Evolutionary conservation across 2,329 filamentous ascomycete genomes (phyloP).

Genomic region (Ophiocordyceps camponoti-leonardi): DNA sequence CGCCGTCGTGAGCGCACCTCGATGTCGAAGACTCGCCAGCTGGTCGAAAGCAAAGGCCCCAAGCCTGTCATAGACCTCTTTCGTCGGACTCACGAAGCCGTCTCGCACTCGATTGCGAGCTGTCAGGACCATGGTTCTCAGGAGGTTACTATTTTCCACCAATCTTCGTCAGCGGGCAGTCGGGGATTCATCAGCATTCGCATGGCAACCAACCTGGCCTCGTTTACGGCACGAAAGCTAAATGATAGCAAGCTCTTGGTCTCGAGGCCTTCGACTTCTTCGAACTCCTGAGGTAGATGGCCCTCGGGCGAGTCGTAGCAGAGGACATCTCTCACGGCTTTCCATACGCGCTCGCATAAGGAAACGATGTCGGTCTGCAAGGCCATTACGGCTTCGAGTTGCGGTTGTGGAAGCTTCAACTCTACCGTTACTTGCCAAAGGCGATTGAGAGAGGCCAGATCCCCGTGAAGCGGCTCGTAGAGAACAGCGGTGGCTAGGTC

Average conservation of each 20-base stretch:
- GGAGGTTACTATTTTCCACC: conserved; percentile 39
- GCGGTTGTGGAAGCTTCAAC: conserved; percentile 17
- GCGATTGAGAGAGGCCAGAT: conserved; percentile 47
- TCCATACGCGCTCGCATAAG: conserved; percentile 58
- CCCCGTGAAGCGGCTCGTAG: conserved; percentile 50
- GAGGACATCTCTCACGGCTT: conserved; percentile 55
- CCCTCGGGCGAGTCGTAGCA: conserved; percentile 94
- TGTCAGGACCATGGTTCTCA: conserved; percentile 44
- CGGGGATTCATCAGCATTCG: background rate
- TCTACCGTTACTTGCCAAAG: conserved; percentile 34
- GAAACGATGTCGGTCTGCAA: conserved; percentile 39
- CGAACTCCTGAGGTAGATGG: conserved; percentile 60
- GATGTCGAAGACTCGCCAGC: conserved; percentile 66
- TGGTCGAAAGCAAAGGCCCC: conserved; percentile 68
- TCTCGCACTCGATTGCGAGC: conserved; percentile 26
- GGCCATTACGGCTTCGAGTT: conserved; percentile 16
- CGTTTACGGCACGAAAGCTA: conserved; percentile 87
- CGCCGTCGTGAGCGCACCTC: conserved; percentile 87
- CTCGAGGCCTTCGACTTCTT: conserved; percentile 51
- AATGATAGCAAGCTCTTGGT: conserved; percentile 88
- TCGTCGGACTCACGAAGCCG: conserved; percentile 28
- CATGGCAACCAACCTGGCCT: conserved; percentile 49
- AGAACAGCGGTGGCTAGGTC: conserved; percentile 52
- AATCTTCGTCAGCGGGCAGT: background rate
- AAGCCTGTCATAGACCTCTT: conserved; percentile 42